phyloP scores from a whole-genome alignment of 2,329 filamentous ascomycete species.

The Rosellinia necatrix region DNA sequence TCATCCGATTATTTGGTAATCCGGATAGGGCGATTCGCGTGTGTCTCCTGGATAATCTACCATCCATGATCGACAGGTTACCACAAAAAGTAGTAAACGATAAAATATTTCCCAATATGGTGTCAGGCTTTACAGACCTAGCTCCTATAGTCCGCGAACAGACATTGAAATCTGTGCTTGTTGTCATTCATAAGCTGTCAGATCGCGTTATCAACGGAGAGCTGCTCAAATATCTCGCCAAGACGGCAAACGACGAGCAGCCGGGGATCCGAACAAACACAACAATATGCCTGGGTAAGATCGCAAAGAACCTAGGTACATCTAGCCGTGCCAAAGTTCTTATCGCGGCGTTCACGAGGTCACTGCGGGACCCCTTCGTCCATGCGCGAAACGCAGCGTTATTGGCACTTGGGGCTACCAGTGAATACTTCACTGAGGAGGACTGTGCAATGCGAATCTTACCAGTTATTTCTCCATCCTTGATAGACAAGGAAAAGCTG shows the following conservation, averaged over 20 bases:
- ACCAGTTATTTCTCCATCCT: conserved; percentile 78
- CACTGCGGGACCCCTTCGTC: conserved; percentile 90
- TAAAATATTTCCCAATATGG: conserved; percentile 95
- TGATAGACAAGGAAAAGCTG: conserved; percentile 95
- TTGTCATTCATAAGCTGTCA: conserved; percentile 85
- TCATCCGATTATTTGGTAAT: conserved; percentile 85
- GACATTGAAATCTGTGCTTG: conserved; percentile 90
- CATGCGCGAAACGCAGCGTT: conserved; percentile 90
- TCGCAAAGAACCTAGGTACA: conserved; percentile 83
- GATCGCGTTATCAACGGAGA: conserved; percentile 95
- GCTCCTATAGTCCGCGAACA: conserved; percentile 93
- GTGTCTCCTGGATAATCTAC: conserved; percentile 85
- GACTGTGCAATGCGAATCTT: conserved; percentile 85
- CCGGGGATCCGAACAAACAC: conserved; percentile 97
- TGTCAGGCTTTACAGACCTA: conserved; percentile 92
- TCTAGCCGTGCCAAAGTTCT: conserved; percentile 86
- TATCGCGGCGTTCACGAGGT: conserved; percentile 87
- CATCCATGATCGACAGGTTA: conserved; percentile 88
- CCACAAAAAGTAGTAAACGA: conserved; percentile 90
- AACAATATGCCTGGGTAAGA: conserved; percentile 95
- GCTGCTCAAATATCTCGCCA: conserved; percentile 85
- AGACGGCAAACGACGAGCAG: conserved; percentile 96
- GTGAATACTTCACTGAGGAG: conserved; percentile 85
- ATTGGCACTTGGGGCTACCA: conserved; percentile 82
- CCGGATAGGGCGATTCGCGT: conserved; percentile 92